A percentile compares a stretch with the other conserved stretches of the same genome.
These are phyloP conservation scores for Peniophora sp. DNA, from an alignment of 1,284 basidiomycete species.

Conservation along the genomic window DNA sequence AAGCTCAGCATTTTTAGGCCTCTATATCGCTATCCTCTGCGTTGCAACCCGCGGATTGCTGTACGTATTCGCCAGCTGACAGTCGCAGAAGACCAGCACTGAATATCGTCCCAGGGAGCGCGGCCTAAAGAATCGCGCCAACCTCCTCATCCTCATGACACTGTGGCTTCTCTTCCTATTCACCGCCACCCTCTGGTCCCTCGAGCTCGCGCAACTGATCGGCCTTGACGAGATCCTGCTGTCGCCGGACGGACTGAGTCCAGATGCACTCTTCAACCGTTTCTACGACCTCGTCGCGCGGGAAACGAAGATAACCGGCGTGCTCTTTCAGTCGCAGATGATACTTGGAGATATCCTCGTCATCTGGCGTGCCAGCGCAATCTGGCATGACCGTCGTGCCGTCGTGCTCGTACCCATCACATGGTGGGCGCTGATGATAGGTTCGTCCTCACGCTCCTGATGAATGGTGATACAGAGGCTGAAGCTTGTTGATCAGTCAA, in stretches of 20 bases:
- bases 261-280: slow-evolving; percentile 7
- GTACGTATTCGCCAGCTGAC: slow-evolving; percentile 2
- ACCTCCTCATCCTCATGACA: slow-evolving; percentile 2
- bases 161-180: slow-evolving; percentile 7
- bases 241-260: neutral
- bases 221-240: slow-evolving; percentile 9
- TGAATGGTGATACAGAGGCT: neutral
- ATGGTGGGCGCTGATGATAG: slow-evolving; percentile 9
- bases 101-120: slow-evolving; percentile 4
- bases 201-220: slow-evolving; percentile 8
- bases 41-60: slow-evolving; percentile 5
- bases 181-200: slow-evolving; percentile 8
- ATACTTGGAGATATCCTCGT: slow-evolving; percentile 10
- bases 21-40: slow-evolving; percentile 9
- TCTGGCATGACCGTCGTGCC: slow-evolving; percentile 8
- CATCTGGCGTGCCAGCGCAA: slow-evolving; percentile 10
- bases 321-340: slow-evolving; percentile 10
- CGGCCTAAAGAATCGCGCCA: slow-evolving; percentile 3
- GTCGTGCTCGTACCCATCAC: slow-evolving; percentile 6
- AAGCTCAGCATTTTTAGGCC: neutral
- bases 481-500: slow-evolving; percentile 2
- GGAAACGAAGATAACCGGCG: slow-evolving; percentile 8
- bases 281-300: slow-evolving; percentile 9
- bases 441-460: slow-evolving; percentile 1
- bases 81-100: neutral